phyloP scores from a whole-genome alignment of 2,329 filamentous ascomycete genomes.

The Fusarium sp. region DNA sequence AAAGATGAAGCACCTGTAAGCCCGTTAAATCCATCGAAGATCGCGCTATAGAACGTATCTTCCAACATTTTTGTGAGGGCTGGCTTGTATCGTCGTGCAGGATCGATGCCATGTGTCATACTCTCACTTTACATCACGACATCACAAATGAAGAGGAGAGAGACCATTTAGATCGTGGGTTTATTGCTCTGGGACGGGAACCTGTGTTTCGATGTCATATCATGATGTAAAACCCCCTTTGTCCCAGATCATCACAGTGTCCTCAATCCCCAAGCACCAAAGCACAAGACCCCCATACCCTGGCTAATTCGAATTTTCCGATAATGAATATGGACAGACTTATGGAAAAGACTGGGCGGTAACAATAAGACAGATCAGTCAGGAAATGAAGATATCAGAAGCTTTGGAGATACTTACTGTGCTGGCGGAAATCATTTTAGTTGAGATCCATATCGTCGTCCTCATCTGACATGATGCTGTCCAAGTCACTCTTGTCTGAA shows the following conservation, averaged over 20 bases:
- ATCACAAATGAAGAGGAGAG: neutral
- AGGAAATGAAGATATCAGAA: neutral
- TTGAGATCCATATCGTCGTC: neutral
- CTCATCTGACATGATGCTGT: neutral
- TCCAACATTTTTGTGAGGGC: neutral
- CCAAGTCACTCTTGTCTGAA: neutral
- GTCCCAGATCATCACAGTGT: neutral
- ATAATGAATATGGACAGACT: no score
- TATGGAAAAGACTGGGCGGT: neutral
- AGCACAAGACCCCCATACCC: neutral
- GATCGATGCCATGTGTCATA: neutral
- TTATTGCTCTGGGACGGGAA: neutral
- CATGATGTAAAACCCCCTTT: neutral
- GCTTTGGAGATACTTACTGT: neutral
- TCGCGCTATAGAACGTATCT: neutral
- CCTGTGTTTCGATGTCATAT: neutral
- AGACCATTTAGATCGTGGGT: neutral
- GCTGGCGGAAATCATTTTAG: neutral
- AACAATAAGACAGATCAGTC: neutral
- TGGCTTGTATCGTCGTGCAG: neutral
- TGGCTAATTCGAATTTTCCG: neutral
- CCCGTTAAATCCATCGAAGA: neutral
- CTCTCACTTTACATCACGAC: neutral
- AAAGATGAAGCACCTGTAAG: no score
- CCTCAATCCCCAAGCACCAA: neutral